phyloP scores from a whole-genome alignment of 192 early-diverging fungal species.

The Coemansia sp. region DNA sequence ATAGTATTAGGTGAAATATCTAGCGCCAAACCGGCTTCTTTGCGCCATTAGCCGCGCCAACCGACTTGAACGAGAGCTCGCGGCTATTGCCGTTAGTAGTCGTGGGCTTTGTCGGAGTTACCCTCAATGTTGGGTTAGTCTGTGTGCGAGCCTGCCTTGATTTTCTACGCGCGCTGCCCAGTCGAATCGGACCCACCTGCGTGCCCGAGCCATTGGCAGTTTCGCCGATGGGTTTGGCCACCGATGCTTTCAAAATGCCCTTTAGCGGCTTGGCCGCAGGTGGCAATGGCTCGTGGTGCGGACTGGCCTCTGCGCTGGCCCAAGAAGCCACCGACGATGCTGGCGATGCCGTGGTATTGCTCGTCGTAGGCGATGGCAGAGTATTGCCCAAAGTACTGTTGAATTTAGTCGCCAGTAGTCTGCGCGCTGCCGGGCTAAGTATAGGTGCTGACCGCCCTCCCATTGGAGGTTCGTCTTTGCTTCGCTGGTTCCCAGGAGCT shows the following conservation, averaged over 20 bases:
- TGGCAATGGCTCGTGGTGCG: conserved; percentile 48
- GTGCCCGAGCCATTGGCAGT: not conserved
- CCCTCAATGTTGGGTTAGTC: conserved; percentile 28
- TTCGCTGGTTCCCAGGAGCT: not conserved
- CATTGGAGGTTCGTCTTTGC: not conserved
- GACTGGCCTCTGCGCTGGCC: conserved; percentile 39
- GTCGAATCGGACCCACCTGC: conserved; percentile 31
- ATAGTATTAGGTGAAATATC: not conserved
- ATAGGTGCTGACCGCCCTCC: not conserved
- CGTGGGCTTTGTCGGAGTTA: conserved; percentile 33
- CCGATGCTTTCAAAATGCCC: conserved; percentile 41
- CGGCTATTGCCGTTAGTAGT: not conserved
- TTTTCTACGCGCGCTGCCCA: conserved; percentile 34
- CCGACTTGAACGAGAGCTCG: conserved; percentile 44
- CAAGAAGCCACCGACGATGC: conserved; percentile 38
- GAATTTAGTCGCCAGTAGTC: not conserved
- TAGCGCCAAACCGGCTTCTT: conserved; percentile 41
- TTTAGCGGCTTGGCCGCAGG: conserved; percentile 37
- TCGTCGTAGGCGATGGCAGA: conserved; percentile 35
- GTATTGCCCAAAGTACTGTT: conserved; percentile 14
- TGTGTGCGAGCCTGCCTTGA: conserved; percentile 38
- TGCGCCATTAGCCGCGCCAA: conserved; percentile 10
- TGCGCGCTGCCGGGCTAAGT: conserved; percentile 23
- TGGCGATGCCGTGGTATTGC: conserved; percentile 23
- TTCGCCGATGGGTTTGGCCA: not conserved